Evolutionary conservation across 1,284 basidiomycete genomes (phyloP).

Genomic region (Ustilago esculenta): DNA sequence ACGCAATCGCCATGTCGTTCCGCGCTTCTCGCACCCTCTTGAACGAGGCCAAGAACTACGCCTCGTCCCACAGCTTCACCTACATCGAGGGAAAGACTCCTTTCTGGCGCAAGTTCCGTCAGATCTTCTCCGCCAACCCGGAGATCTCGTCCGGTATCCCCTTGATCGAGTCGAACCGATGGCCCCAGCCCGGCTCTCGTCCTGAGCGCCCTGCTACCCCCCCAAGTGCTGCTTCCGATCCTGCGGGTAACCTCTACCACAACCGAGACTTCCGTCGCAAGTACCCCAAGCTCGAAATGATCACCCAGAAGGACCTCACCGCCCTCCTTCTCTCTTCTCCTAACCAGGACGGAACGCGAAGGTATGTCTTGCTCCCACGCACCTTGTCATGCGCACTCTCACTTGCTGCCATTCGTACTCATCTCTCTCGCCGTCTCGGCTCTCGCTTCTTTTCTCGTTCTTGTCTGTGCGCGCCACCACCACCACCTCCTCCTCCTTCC

Average conservation of each 20-base stretch:
- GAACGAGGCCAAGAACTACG: slow-evolving; percentile 53
- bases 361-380: slow-evolving; percentile 31
- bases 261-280: slow-evolving; percentile 91
- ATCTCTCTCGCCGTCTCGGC: too few species aligned
- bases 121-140: slow-evolving; percentile 75
- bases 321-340: slow-evolving; percentile 84
- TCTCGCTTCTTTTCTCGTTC: background rate
- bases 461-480: too few species aligned
- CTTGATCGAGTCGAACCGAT: slow-evolving; percentile 76
- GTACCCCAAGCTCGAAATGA: slow-evolving; percentile 78
- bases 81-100: slow-evolving; percentile 64
- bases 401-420: too few species aligned
- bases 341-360: slow-evolving; percentile 68
- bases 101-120: slow-evolving; percentile 66
- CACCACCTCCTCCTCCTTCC: too few species aligned
- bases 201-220: slow-evolving; percentile 86
- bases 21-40: slow-evolving; percentile 49
- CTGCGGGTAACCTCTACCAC: slow-evolving; percentile 74
- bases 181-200: slow-evolving; percentile 84
- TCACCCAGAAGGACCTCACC: slow-evolving; percentile 70
- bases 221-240: slow-evolving; percentile 74
- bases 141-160: slow-evolving; percentile 93
- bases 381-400: too few species aligned
- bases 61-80: slow-evolving; percentile 59
- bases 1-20: slow-evolving; percentile 39